These are phyloP conservation scores for Debaryomycetaceae sp. DNA, from an alignment of 1,139 yeast species.

Conservation along the genomic window DNA sequence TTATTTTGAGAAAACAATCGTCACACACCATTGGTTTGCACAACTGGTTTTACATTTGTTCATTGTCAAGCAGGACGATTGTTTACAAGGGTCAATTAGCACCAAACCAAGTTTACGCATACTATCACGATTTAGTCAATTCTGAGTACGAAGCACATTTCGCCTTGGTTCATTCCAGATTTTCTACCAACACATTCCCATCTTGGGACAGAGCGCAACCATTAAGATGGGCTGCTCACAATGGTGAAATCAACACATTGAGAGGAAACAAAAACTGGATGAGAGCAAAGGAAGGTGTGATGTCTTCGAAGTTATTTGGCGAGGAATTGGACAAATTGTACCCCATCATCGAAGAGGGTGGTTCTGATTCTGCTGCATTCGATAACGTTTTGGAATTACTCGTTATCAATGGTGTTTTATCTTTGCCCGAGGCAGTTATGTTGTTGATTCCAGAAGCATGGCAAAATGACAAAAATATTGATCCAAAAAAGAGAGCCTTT, in stretches of 20 bases:
- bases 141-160: slow-evolving; percentile 94
- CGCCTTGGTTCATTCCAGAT: slow-evolving; percentile 94
- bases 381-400: slow-evolving; percentile 92
- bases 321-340: slow-evolving; percentile 87
- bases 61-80: slow-evolving; percentile 82
- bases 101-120: slow-evolving; percentile 92
- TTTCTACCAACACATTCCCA: slow-evolving; percentile 97
- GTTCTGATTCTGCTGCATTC: slow-evolving; percentile 98
- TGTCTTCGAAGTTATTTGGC: slow-evolving; percentile 83
- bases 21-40: slow-evolving; percentile 90
- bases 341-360: slow-evolving; percentile 98
- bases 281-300: slow-evolving; percentile 97
- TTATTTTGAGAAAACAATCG: slow-evolving; percentile 82
- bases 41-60: slow-evolving; percentile 97
- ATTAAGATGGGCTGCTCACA: slow-evolving; percentile 94
- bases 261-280: slow-evolving; percentile 99
- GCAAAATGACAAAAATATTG: slow-evolving; percentile 86
- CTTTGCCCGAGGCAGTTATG: slow-evolving; percentile 97
- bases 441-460: slow-evolving; percentile 97
- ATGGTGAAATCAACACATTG: slow-evolving; percentile 96
- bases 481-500: slow-evolving; percentile 87
- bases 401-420: slow-evolving; percentile 85
- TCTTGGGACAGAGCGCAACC: slow-evolving; percentile 99
- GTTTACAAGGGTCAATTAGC: slow-evolving; percentile 98
- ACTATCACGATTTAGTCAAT: slow-evolving; percentile 88